Evolutionary conservation across 1,284 basidiomycete genomes (phyloP), one percentile per base, ranked within the genome.

Genomic region (Hymenochaete sp.): DNA sequence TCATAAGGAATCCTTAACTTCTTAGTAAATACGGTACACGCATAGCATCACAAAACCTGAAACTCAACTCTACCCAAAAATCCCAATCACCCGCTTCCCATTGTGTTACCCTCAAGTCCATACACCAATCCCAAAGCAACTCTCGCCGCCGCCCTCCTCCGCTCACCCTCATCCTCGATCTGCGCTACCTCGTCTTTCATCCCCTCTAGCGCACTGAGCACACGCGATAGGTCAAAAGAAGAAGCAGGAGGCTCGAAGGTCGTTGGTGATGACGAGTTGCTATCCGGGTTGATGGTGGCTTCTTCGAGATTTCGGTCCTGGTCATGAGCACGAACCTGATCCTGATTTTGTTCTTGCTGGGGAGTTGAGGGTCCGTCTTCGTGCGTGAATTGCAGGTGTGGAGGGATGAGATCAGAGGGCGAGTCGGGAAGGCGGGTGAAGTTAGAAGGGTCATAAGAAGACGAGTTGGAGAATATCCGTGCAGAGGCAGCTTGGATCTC

Each of bases 51-150:
- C n/a, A n/a, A n/a, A n/a, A n/a, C n/a, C n/a, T n/a, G n/a, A n/a
- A n/a, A n/a, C n/a, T n/a, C n/a, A n/a, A n/a, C n/a, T n/a, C n/a
- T n/a, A n/a, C n/a, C n/a, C n/a, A n/a, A n/a, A n/a, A n/a, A n/a
- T n/a, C n/a, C n/a, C n/a, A n/a, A n/a, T n/a, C n/a, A n/a, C n/a
- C n/a, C n/a, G n/a, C n/a, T n/a, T n/a, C n/a, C n/a, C n/a, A n/a
- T n/a, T n/a, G n/a, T n/a, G n/a, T n/a, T 32, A 19, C 53, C 58
- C 55, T 75, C 72, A 37, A 84, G 60, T 2, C 80, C 81, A 60
- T 82, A 81, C 5, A 82, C 83, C 44, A 88, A 62, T 1, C 81
- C 80, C 3, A 87, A 65, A 18, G 85, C 82, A 16, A 84, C 80
- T 38, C 69, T 67, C 5, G 85, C 85, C 0, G 85, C 83, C 24